Conservation (phyloP, 2,329 filamentous ascomycete species). For the Talaromyces sp. region DNA sequence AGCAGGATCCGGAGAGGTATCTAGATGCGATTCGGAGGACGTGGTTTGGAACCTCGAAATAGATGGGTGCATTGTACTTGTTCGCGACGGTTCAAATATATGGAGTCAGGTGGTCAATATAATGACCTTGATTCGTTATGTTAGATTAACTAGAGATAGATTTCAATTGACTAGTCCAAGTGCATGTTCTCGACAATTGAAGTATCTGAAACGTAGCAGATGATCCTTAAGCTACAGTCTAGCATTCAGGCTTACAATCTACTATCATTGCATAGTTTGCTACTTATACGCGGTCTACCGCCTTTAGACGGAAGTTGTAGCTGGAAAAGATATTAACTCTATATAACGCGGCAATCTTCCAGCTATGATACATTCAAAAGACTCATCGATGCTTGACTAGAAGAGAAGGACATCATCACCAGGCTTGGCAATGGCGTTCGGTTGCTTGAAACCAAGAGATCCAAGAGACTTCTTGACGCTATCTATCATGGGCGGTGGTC, state of each 20-base stretch:
- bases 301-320: not conserved
- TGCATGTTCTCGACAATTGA: too few species aligned
- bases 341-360: not conserved
- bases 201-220: not conserved
- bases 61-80: not conserved
- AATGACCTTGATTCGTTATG: not conserved
- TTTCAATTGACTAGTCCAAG: not conserved
- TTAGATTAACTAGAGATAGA: not conserved
- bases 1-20: slow-evolving; percentile 2
- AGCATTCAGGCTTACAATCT: not conserved
- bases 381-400: slow-evolving; percentile 26
- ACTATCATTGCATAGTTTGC: not conserved
- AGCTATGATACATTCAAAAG: not conserved
- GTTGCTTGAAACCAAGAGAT: slow-evolving; percentile 51
- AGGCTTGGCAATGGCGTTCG: slow-evolving; percentile 51
- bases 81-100: not conserved
- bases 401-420: slow-evolving; percentile 57
- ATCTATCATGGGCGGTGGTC: slow-evolving; percentile 59
- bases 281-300: not conserved
- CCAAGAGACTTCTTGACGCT: slow-evolving; percentile 53
- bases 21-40: not conserved
- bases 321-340: not conserved
- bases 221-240: not conserved
- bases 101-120: not conserved
- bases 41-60: not conserved